These are phyloP conservation scores for Chlorella sorokiniana DNA, from an alignment of 139 green algal genomes.

Conservation along the genomic window DNA sequence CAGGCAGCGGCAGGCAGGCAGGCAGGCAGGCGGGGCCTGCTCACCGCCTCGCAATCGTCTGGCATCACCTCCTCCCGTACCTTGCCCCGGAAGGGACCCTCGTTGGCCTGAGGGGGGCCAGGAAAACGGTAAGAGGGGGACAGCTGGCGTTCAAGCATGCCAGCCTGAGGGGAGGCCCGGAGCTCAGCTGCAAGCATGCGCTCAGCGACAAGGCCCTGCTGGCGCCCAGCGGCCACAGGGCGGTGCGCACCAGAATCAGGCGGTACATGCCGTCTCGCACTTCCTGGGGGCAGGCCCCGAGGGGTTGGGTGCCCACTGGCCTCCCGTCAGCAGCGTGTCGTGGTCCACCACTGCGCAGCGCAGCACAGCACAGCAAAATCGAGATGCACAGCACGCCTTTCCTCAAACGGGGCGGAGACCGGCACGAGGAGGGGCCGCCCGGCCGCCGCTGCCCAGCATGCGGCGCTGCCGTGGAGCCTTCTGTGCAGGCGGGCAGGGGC, in stretches of 20 bases:
- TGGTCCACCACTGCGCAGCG: constrained; percentile 22
- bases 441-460: too few species aligned
- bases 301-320: background rate
- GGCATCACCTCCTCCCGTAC: constrained; percentile 33
- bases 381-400: too few species aligned
- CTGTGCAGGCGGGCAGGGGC: too few species aligned
- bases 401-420: too few species aligned
- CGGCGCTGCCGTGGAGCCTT: too few species aligned
- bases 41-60: constrained; percentile 33
- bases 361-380: background rate
- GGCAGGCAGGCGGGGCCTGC: background rate
- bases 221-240: background rate
- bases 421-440: too few species aligned
- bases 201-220: too few species aligned
- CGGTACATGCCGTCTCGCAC: constrained; percentile 1
- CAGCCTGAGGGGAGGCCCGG: too few species aligned
- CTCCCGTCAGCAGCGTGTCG: constrained; percentile 10
- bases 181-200: too few species aligned
- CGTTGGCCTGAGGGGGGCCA: constrained; percentile 25
- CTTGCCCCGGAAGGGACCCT: constrained; percentile 45
- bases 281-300: background rate
- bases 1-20: background rate
- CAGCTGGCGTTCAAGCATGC: background rate
- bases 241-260: background rate
- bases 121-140: background rate